These are phyloP conservation scores for Funneliformis caledonium DNA, from an alignment of 371 early-diverging fungal species.

Conservation along the genomic window DNA sequence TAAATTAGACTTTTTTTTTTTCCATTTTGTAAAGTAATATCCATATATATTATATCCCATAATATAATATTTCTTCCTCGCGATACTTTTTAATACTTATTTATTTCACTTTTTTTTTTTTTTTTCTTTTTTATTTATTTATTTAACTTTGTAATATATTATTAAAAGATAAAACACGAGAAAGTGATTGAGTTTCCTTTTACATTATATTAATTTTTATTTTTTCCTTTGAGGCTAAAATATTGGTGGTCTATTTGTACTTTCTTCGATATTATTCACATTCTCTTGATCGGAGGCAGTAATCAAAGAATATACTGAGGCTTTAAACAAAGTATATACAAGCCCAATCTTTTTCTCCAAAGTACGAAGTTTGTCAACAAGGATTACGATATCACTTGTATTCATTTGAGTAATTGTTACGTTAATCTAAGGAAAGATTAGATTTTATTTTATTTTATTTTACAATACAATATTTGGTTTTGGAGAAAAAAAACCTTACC, in stretches of 20 bases:
- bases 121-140: too few species aligned
- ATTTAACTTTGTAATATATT: too few species aligned
- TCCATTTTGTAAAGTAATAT: not conserved
- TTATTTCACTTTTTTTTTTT: too few species aligned
- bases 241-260: not conserved
- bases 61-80: too few species aligned
- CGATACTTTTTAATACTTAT: too few species aligned
- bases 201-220: too few species aligned
- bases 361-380: constrained; percentile 53
- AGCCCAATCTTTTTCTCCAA: constrained; percentile 55
- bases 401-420: constrained; percentile 48
- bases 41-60: too few species aligned
- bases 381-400: constrained; percentile 45
- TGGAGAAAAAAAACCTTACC: not conserved
- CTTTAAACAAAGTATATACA: constrained; percentile 56
- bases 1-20: not conserved
- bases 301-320: constrained; percentile 51
- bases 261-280: not conserved
- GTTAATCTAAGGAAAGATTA: constrained; percentile 46
- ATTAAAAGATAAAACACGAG: too few species aligned
- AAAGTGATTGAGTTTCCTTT: too few species aligned
- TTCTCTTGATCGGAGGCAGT: constrained; percentile 19
- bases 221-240: too few species aligned
- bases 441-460: not conserved
- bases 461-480: not conserved